These are phyloP conservation scores for Geotrichum siamense DNA, from an alignment of 1,139 yeast species.

Conservation along the genomic window DNA sequence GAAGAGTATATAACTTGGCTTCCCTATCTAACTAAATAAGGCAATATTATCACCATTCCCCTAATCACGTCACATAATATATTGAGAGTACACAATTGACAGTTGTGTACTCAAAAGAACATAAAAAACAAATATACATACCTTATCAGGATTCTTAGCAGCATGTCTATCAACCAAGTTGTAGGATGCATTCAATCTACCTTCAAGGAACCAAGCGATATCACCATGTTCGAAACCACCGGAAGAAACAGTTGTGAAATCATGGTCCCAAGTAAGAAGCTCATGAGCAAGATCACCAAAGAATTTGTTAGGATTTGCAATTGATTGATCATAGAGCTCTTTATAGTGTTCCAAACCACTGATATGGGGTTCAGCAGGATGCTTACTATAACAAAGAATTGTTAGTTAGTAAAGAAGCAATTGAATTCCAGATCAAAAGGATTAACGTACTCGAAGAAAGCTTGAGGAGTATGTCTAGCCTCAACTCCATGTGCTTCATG, in stretches of 20 bases:
- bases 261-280: slow-evolving; percentile 76
- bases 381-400: slow-evolving; percentile 26
- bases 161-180: slow-evolving; percentile 98
- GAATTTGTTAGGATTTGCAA: slow-evolving; percentile 73
- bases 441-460: slow-evolving; percentile 52
- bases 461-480: slow-evolving; percentile 63
- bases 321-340: slow-evolving; percentile 66
- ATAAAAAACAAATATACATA: too few species aligned
- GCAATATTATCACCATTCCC: too few species aligned
- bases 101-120: too few species aligned
- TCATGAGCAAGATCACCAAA: slow-evolving; percentile 80
- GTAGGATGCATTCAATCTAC: slow-evolving; percentile 87
- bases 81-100: too few species aligned
- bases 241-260: slow-evolving; percentile 57
- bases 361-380: slow-evolving; percentile 37
- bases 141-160: slow-evolving; percentile 70
- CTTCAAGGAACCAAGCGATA: slow-evolving; percentile 88
- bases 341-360: slow-evolving; percentile 59
- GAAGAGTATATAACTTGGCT: too few species aligned
- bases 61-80: too few species aligned
- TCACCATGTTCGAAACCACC: slow-evolving; percentile 78
- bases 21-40: too few species aligned
- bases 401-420: slow-evolving; percentile 39
- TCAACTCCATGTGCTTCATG: slow-evolving; percentile 73
- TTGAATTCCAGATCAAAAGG: slow-evolving; percentile 47